These are phyloP conservation scores for Arabidopsis lyrata DNA, from an alignment of 441 rosid genomes.

Conservation along the genomic window DNA sequence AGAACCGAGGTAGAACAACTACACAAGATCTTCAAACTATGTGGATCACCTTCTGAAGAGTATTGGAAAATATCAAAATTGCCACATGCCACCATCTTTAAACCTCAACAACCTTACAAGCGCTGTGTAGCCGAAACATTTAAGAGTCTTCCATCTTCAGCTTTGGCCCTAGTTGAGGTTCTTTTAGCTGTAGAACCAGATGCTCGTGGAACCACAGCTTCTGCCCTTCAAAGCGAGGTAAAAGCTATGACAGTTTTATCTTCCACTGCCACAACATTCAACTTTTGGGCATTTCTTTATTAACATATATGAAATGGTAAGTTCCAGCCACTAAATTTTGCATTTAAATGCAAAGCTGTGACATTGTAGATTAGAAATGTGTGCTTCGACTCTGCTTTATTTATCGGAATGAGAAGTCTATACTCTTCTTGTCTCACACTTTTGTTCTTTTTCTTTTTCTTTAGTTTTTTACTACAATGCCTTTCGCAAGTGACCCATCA, in stretches of 20 bases:
- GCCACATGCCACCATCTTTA: constrained; percentile 84
- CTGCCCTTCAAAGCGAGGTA: constrained; percentile 82
- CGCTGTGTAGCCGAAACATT: constrained; percentile 76
- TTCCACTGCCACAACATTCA: too few species aligned
- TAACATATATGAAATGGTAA: neutral
- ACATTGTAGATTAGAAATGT: neutral
- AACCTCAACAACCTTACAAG: constrained; percentile 88
- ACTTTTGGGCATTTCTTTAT: too few species aligned
- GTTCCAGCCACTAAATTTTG: neutral
- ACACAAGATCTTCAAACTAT: constrained; percentile 93
- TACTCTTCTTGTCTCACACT: constrained; percentile 22
- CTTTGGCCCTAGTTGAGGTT: constrained; percentile 70
- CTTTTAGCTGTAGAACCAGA: constrained; percentile 85
- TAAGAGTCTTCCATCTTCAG: constrained; percentile 74
- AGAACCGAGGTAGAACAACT: constrained; percentile 93
- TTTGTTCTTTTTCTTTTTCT: neutral
- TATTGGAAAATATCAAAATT: constrained; percentile 88
- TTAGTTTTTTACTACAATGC: constrained; percentile 78
- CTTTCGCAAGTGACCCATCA: constrained; percentile 84
- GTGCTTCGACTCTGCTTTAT: neutral
- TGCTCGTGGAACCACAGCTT: constrained; percentile 69
- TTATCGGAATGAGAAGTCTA: neutral
- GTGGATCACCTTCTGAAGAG: constrained; percentile 95
- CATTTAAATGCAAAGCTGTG: neutral
- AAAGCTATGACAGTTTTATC: neutral